Conservation (phyloP, 192 early-diverging fungal species). For the Rhizophlyctis rosea region DNA sequence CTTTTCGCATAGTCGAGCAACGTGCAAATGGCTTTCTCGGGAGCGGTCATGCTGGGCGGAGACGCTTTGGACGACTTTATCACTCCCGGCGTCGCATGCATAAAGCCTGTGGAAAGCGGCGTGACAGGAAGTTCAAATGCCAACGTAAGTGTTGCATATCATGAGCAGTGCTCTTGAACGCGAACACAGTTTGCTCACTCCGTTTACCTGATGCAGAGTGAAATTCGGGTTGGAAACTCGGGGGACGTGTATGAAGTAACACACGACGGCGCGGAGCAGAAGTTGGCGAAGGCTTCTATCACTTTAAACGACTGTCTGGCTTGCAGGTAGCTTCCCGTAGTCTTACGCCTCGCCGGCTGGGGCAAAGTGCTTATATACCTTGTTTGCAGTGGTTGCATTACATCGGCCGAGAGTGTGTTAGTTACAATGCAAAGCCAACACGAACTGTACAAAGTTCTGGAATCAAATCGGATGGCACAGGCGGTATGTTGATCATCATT, state of each 20-base stretch:
- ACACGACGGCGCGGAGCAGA: constrained; percentile 75
- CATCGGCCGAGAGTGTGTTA: constrained; percentile 93
- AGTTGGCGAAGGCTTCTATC: constrained; percentile 83
- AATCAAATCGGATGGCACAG: constrained; percentile 50
- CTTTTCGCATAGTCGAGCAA: too few species aligned
- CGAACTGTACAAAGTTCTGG: constrained; percentile 72
- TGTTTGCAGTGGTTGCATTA: constrained; percentile 83
- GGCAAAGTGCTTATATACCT: too few species aligned
- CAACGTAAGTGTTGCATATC: constrained; percentile 12
- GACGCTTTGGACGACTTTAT: constrained; percentile 99
- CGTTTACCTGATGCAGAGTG: constrained; percentile 44
- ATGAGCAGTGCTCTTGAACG: not conserved
- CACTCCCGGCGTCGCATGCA: constrained; percentile 94
- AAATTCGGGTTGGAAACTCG: constrained; percentile 71
- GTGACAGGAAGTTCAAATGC: too few species aligned
- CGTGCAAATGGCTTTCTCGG: constrained; percentile 73
- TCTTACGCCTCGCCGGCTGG: too few species aligned
- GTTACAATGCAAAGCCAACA: constrained; percentile 90
- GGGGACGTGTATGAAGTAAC: constrained; percentile 89
- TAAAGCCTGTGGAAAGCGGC: constrained; percentile 87
- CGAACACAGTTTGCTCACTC: constrained; percentile 1
- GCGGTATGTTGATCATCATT: constrained; percentile 4
- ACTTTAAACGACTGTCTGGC: constrained; percentile 96
- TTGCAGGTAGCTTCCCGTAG: constrained; percentile 91
- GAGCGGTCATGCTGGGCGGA: constrained; percentile 79